Conservation (phyloP, 768 basidiomycete species). For the Saitozyma podzolica region DNA sequence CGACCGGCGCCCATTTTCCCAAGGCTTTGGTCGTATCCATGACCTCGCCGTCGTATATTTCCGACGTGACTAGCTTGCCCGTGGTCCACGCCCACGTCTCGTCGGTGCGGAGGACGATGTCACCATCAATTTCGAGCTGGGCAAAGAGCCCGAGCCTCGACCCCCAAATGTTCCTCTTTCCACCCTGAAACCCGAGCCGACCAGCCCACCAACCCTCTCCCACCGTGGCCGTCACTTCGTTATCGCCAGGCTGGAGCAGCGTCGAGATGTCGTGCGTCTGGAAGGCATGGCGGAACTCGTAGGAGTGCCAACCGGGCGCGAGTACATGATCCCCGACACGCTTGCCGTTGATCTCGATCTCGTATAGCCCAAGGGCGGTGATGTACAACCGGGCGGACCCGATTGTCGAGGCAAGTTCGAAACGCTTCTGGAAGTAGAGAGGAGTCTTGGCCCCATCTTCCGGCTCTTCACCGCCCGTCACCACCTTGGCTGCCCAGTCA, state of each 20-base stretch:
- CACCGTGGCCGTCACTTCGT: constrained; percentile 17
- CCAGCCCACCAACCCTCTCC: constrained; percentile 26
- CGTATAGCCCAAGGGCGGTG: constrained; percentile 38
- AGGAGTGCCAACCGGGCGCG: constrained; percentile 42
- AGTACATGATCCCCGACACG: constrained; percentile 31
- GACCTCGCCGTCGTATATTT: constrained; percentile 31
- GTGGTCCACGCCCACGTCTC: constrained; percentile 23
- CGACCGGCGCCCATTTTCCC: neutral
- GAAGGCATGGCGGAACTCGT: constrained; percentile 35
- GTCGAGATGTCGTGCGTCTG: constrained; percentile 31
- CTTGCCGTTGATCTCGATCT: constrained; percentile 33
- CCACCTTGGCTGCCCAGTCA: constrained; percentile 27
- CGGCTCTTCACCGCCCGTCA: constrained; percentile 8
- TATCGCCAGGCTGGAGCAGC: constrained; percentile 8
- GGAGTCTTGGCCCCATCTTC: constrained; percentile 20
- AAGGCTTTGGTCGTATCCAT: constrained; percentile 11
- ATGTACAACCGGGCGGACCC: constrained; percentile 28
- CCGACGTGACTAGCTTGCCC: constrained; percentile 18
- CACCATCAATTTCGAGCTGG: constrained; percentile 34
- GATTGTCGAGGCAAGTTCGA: constrained; percentile 7
- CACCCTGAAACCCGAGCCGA: constrained; percentile 7
- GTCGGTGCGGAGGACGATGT: constrained; percentile 15
- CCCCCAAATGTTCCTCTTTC: constrained; percentile 27
- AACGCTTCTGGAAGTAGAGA: constrained; percentile 13
- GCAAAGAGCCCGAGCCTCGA: constrained; percentile 27